Conservation (phyloP, 805 yeast species). For the Candida gorgasii region DNA sequence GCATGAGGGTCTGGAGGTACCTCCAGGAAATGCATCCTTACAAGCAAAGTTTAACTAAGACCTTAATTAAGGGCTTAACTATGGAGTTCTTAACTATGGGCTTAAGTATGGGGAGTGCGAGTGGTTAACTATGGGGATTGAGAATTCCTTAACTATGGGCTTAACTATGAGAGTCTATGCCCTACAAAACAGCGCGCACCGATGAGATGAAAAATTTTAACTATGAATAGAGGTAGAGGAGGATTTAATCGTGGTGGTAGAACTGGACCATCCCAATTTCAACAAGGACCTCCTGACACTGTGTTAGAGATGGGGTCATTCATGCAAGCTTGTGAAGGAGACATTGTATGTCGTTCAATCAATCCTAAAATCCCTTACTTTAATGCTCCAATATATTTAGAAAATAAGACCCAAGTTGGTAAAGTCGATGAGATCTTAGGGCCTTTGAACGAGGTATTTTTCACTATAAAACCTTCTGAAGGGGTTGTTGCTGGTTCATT, state of each 20-base stretch:
- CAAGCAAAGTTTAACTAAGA: too few species aligned
- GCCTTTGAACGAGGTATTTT: slow-evolving; percentile 95
- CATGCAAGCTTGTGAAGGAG: slow-evolving; percentile 93
- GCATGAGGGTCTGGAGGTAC: too few species aligned
- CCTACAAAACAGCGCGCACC: neutral
- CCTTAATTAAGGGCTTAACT: too few species aligned
- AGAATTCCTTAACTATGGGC: too few species aligned
- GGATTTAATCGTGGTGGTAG: slow-evolving; percentile 71
- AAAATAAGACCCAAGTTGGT: slow-evolving; percentile 94
- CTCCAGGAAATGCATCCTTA: too few species aligned
- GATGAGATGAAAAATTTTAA: slow-evolving; percentile 12
- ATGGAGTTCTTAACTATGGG: too few species aligned
- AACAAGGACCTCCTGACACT: slow-evolving; percentile 91
- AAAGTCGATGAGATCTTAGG: slow-evolving; percentile 98
- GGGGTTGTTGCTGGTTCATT: slow-evolving; percentile 94
- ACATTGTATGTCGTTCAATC: slow-evolving; percentile 92
- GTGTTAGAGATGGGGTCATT: slow-evolving; percentile 95
- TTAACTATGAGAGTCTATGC: too few species aligned
- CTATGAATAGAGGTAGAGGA: slow-evolving; percentile 72
- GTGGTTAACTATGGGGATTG: neutral
- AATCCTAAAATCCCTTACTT: slow-evolving; percentile 95
- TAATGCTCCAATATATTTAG: slow-evolving; percentile 97
- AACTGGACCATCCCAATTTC: slow-evolving; percentile 71
- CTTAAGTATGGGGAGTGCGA: too few species aligned
- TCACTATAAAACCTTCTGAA: slow-evolving; percentile 93